These are phyloP conservation scores for Chlamydomonas urium DNA, from an alignment of 139 green algal genomes.

Conservation along the genomic window DNA sequence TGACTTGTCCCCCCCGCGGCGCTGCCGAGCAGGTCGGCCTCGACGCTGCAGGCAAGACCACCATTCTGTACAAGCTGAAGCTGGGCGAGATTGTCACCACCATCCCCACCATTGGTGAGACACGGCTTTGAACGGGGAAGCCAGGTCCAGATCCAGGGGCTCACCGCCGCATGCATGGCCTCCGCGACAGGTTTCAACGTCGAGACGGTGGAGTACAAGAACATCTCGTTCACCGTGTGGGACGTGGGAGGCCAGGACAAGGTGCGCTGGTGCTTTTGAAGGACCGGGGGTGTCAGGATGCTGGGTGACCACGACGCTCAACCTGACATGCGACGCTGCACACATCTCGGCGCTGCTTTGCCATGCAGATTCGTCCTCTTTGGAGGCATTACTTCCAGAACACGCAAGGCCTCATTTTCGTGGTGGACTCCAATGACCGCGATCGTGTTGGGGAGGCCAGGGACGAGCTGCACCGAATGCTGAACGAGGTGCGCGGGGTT, in stretches of 20 bases:
- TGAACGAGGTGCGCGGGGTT: conserved; percentile 94
- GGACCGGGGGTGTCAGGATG: background rate
- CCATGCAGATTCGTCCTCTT: conserved; percentile 86
- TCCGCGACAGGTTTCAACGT: conserved; percentile 90
- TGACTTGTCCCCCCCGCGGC: background rate
- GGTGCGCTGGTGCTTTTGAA: conserved; percentile 40
- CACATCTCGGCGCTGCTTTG: conserved; percentile 34
- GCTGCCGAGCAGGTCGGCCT: conserved; percentile 76
- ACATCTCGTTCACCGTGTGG: conserved; percentile 96
- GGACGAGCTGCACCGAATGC: conserved; percentile 98
- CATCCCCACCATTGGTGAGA: conserved; percentile 95
- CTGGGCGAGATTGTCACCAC: conserved; percentile 98
- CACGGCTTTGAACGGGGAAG: background rate
- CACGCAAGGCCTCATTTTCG: conserved; percentile 98
- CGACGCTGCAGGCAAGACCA: conserved; percentile 98
- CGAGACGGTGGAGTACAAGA: conserved; percentile 98
- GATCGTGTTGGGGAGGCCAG: conserved; percentile 89
- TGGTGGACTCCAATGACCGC: conserved; percentile 94
- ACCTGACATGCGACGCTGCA: background rate
- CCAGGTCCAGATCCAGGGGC: background rate
- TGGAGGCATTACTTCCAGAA: conserved; percentile 98
- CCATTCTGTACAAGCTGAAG: conserved; percentile 99
- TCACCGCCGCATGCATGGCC: background rate
- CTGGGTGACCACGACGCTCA: background rate
- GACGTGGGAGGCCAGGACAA: conserved; percentile 95